Conservation (phyloP, 2,329 filamentous ascomycete genomes). For the Colletotrichum phormii region DNA sequence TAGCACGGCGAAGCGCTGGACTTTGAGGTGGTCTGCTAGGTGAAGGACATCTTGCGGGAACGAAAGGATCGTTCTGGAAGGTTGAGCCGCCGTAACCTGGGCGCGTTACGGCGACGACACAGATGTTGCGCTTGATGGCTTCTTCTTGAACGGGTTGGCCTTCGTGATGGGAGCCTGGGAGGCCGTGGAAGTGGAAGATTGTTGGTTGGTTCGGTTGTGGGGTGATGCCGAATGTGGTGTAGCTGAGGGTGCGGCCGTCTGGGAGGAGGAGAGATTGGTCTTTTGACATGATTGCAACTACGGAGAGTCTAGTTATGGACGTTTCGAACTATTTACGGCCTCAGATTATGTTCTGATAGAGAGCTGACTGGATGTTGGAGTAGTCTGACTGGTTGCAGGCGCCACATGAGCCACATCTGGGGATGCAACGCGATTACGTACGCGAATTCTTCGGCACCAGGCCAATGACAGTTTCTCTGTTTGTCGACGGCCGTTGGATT, state of each 20-base stretch:
- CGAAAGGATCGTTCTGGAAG: conserved; percentile 47
- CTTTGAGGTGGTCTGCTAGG: conserved; percentile 42
- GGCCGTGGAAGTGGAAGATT: conserved; percentile 55
- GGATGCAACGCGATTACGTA: neutral
- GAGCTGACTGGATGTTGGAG: neutral
- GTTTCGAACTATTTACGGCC: neutral
- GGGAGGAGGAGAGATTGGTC: conserved; percentile 43
- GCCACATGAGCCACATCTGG: neutral
- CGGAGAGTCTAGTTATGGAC: rapidly evolving
- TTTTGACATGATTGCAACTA: neutral
- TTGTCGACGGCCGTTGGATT: neutral
- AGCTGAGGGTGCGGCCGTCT: conserved; percentile 53
- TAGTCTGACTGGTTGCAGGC: neutral
- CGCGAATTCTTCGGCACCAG: neutral
- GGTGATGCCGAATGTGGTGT: conserved; percentile 50
- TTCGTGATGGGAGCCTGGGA: conserved; percentile 54
- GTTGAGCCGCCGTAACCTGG: conserved; percentile 56
- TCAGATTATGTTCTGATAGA: neutral
- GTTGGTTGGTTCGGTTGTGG: conserved; percentile 42
- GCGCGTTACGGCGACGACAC: conserved; percentile 52
- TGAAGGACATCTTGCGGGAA: conserved; percentile 48
- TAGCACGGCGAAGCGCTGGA: conserved; percentile 47
- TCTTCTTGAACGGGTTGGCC: conserved; percentile 41
- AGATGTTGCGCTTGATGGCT: conserved; percentile 43
- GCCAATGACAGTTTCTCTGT: neutral